Base-by-base conservation (phyloP, 1,284 basidiomycete species). In the Xerocomus cyaneibrunnescens region DNA sequence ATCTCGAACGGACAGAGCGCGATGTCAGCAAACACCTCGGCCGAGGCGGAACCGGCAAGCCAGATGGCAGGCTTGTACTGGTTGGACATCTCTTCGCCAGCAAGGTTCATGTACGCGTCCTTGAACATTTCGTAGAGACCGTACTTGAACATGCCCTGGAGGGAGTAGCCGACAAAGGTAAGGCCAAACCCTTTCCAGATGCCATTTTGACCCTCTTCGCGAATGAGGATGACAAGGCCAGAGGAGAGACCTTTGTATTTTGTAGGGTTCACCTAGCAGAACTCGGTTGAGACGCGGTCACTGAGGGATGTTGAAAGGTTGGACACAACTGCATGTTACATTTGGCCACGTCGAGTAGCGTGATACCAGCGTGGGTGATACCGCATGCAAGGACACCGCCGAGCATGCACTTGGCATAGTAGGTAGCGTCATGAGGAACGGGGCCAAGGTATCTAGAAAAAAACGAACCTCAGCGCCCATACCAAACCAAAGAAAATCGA, bases 81-180 rank as follows among this genome's bases (percentile, higher is more conserved):
- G 43, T 82, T 73, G 7, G 93, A 79, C 30, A 79, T 74, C 73
- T 98, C 94, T 65, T 94, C 78, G 59, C 93, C 93, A 53, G 92
- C 85, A 53, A 84, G 63, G 76, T 94, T 92, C 76, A 88, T 87
- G 77, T 94, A 91, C 57, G 74, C 62, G 72, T 96, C 92, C 81
- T 98, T 98, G 88, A 95, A 98, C 69, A 90, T 74, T 76, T 96
- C 94, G 74, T 97, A 96, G 70, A 93, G 89, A 76, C 93, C 93
- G 73, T 92, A 97, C 77, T 98, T 98, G 84, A 94, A 91, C 78
- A 94, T 84, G 68, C 94, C 96, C 76, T 98, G 96, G 62, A 96
- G 81, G 19, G 94, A 90, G 80, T 98, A 98, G 54, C 95, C 95
- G 72, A 96, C 78, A 62, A 93, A 79, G 49, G 93, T 95, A 47